Base-by-base conservation (phyloP, 768 basidiomycete species). In the Rhodotorula paludigena region DNA sequence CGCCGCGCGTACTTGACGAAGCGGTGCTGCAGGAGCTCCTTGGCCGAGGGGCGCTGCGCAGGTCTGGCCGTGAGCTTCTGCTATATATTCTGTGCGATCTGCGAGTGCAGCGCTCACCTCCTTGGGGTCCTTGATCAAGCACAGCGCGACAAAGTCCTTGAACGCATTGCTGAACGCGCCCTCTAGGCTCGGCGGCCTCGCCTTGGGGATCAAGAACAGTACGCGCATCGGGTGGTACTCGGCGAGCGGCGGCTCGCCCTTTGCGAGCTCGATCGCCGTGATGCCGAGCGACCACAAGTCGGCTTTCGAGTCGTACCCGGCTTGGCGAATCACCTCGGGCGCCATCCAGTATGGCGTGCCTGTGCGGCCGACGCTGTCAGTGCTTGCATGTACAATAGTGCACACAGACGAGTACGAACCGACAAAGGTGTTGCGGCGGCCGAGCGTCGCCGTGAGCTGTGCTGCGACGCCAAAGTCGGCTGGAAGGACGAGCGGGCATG, bases 191-290 rank as follows among this genome's bases (percentile, higher is more conserved):
- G 96, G 96, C 9, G 96, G 87, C 71, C 91, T 90, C 25, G 93
- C 92, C 80, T 97, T 96, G 5, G 96, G 96, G 69, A 98, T 99
- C 55, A 98, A 82, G 82, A 98, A 98, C 60, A 99, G 83, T 2
- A 99, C 94, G 36, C 96, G 85, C 96, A 98, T 98, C 0, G 93
- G 96, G 76, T 98, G 96, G 77, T 97, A 94, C 78, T 98, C 94
- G 8, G 91, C 89, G 63, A 97, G 79, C 14, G 96, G 96, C 0
- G 96, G 96, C 75, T 97, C 92, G 51, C 96, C 96, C 74, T 90
- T 91, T 4, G 94, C 93, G 87, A 99, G 88, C 81, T 73, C 72
- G 57, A 97, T 96, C 60, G 92, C 92, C 2, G 94, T 97, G 77
- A 99, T 99, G 30, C 94, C 94, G 57, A 98, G 81, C 77, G 90